Percentiles rank a stretch among this genome's conserved stretches.
These are phyloP conservation scores for Rosellinia necatrix DNA, from an alignment of 2,329 filamentous ascomycete genomes.

Conservation along the genomic window DNA sequence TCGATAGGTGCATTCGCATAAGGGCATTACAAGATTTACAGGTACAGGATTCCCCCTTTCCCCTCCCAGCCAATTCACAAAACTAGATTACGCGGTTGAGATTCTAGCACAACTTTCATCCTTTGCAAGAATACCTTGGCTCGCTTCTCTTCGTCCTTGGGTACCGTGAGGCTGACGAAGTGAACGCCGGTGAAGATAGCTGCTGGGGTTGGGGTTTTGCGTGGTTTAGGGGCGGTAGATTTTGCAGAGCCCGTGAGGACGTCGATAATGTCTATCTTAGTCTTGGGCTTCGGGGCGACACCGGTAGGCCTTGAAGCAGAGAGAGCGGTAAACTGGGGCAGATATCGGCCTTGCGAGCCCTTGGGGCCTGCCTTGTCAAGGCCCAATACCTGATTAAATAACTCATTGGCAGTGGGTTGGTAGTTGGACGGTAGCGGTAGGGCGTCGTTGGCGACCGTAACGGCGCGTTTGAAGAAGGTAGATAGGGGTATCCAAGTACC, in stretches of 20 bases:
- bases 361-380: conserved; percentile 58
- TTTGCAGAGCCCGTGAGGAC: conserved; percentile 61
- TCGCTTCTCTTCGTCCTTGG: conserved; percentile 78
- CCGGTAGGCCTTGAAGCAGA: conserved; percentile 49
- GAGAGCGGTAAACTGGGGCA: conserved; percentile 71
- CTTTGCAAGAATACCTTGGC: conserved; percentile 83
- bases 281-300: conserved; percentile 44
- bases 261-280: conserved; percentile 79
- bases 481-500: conserved; percentile 82
- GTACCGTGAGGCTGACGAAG: conserved; percentile 80
- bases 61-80: conserved; percentile 48
- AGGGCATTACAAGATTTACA: conserved; percentile 30
- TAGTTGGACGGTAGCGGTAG: conserved; percentile 70
- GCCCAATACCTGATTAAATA: conserved; percentile 89
- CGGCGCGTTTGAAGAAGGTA: conserved; percentile 83
- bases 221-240: conserved; percentile 36
- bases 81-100: conserved; percentile 77
- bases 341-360: conserved; percentile 65
- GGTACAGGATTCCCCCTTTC: conserved; percentile 28
- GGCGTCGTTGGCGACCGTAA: conserved; percentile 84
- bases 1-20: conserved; percentile 30
- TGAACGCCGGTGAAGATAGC: conserved; percentile 66
- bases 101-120: conserved; percentile 81
- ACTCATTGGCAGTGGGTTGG: conserved; percentile 74
- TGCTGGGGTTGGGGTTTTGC: conserved; percentile 46